Evolutionary conservation across 768 basidiomycete species (phyloP).

Genomic region (Mycena epipterygia): DNA sequence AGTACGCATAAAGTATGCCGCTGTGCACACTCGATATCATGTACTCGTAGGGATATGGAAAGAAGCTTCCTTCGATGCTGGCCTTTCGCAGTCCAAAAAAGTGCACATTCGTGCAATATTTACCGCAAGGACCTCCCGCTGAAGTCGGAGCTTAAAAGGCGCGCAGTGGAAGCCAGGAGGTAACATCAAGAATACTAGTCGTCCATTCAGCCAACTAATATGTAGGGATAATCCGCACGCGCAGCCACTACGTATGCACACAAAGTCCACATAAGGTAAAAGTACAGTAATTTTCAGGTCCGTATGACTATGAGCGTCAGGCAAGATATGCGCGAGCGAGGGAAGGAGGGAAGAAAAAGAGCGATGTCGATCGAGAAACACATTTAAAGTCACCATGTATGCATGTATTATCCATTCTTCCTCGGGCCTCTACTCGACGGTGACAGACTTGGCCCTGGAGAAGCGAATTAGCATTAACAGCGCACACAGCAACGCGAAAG

Average conservation of each 20-base stretch:
- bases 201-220: constrained; percentile 12
- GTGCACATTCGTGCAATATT: too few relatives aligned
- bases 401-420: background rate
- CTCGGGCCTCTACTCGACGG: constrained; percentile 66
- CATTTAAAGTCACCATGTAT: background rate
- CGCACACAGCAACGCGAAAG: background rate
- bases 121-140: too few relatives aligned
- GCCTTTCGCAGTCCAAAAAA: too few relatives aligned
- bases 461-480: constrained; percentile 20
- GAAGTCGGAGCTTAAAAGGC: background rate
- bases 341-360: constrained; percentile 16
- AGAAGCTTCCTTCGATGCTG: too few relatives aligned
- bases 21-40: too few relatives aligned
- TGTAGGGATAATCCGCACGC: background rate
- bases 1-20: too few relatives aligned
- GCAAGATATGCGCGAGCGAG: background rate
- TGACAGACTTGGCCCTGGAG: constrained; percentile 81
- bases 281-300: constrained; percentile 44
- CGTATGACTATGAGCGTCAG: background rate
- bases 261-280: constrained; percentile 36
- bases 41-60: too few relatives aligned
- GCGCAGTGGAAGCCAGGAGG: background rate
- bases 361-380: constrained; percentile 4
- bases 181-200: background rate
- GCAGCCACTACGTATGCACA: constrained; percentile 3